These are phyloP conservation scores for Cajanus cajan DNA, from an alignment of 306 rosid genomes.

Conservation along the genomic window DNA sequence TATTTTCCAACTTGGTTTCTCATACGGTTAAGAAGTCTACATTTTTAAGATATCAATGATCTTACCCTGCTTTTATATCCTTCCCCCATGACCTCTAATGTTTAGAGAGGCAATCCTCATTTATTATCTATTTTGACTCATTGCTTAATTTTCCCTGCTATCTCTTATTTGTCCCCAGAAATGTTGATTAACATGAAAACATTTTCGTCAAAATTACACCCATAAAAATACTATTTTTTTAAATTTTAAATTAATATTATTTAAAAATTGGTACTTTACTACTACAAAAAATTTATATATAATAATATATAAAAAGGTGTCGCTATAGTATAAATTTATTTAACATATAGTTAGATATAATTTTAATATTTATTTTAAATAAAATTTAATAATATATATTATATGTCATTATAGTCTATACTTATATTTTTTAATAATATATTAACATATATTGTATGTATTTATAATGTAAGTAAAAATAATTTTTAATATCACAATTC, in stretches of 20 bases:
- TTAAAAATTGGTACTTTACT: not conserved
- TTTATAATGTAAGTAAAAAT: too few species aligned
- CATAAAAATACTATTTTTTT: not conserved
- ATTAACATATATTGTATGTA: too few species aligned
- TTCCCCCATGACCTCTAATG: not conserved
- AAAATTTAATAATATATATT: too few species aligned
- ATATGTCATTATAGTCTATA: too few species aligned
- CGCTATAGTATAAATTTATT: too few species aligned
- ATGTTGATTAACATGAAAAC: not conserved
- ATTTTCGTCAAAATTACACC: not conserved
- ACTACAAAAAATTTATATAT: too few species aligned
- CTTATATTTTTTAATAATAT: too few species aligned
- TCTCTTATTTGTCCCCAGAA: not conserved
- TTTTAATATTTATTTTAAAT: too few species aligned
- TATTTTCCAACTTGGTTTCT: not conserved
- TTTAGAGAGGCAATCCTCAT: not conserved
- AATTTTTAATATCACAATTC: too few species aligned
- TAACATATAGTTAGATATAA: too few species aligned
- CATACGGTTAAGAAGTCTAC: not conserved
- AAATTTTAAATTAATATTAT: not conserved
- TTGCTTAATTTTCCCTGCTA: not conserved
- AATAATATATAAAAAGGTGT: too few species aligned
- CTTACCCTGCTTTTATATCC: not conserved
- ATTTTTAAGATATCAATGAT: not conserved
- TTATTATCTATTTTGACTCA: not conserved